Percentiles rank a stretch among this genome's conserved stretches.
Evolutionary conservation across 2,329 filamentous ascomycete species (phyloP).

Genomic region (Penicillium occitanis): DNA sequence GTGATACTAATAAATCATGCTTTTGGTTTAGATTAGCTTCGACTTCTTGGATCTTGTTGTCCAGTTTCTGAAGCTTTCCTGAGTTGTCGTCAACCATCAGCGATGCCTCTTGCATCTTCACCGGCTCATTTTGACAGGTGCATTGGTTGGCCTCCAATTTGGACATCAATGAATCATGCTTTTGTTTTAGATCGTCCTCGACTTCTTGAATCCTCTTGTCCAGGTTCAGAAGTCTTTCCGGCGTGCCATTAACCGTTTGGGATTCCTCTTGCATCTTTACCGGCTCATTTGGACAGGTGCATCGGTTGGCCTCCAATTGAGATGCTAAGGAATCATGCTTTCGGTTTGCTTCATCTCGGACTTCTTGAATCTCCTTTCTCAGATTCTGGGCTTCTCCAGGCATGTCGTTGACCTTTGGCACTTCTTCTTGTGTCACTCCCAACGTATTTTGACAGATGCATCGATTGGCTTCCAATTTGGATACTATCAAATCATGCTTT

Average conservation of each 20-base stretch:
- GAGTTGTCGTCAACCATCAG: not conserved
- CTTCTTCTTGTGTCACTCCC: not conserved
- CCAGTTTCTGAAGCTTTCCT: not conserved
- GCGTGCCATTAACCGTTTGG: not conserved
- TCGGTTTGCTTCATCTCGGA: not conserved
- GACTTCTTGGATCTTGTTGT: not conserved
- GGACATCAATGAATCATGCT: not conserved
- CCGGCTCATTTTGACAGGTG: not conserved
- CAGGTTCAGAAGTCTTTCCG: too few relatives aligned
- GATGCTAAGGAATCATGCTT: not conserved
- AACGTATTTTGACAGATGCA: not conserved
- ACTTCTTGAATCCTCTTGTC: not conserved
- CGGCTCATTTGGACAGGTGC: not conserved
- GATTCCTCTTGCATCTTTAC: not conserved
- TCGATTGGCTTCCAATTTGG: not conserved
- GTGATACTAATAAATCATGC: not conserved
- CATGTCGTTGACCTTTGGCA: not conserved
- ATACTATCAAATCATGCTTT: not conserved
- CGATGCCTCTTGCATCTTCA: not conserved
- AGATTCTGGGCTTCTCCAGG: not conserved
- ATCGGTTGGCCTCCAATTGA: not conserved
- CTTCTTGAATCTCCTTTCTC: not conserved
- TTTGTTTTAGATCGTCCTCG: not conserved
- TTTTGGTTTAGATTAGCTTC: not conserved
- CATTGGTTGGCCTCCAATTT: not conserved